A percentile compares a stretch with the other conserved stretches of the same genome.
Evolutionary conservation across 148 eudicot genomes (phyloP).

Genomic region (Camellia lanceoleosa): DNA sequence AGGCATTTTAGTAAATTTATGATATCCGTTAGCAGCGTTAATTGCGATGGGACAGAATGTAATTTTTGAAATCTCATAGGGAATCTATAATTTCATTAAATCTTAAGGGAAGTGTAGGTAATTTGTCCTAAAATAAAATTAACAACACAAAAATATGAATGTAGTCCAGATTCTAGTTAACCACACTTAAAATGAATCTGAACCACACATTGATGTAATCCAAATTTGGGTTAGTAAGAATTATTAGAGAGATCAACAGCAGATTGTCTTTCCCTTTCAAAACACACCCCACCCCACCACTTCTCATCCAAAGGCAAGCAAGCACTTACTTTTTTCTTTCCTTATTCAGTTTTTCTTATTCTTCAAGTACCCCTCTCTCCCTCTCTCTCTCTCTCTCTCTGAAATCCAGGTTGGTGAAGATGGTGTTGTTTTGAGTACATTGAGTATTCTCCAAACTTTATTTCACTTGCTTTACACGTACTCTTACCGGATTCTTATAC

Average conservation of each 20-base stretch:
- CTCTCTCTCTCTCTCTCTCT: slow-evolving; percentile 20
- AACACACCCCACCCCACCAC: slow-evolving; percentile 30
- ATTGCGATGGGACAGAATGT: too few species aligned
- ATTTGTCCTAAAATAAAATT: too few species aligned
- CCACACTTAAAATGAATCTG: too few species aligned
- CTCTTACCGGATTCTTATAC: slow-evolving; percentile 53
- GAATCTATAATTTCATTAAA: too few species aligned
- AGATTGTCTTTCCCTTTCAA: slow-evolving; percentile 48
- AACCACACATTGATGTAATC: too few species aligned
- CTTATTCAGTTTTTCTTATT: slow-evolving; percentile 38
- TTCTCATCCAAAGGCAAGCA: slow-evolving; percentile 43
- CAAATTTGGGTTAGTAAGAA: too few species aligned
- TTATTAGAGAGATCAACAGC: background rate
- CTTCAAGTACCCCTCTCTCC: slow-evolving; percentile 41
- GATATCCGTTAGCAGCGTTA: too few species aligned
- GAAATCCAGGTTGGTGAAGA: slow-evolving; percentile 39
- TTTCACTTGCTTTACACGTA: slow-evolving; percentile 44
- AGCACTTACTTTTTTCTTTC: slow-evolving; percentile 14
- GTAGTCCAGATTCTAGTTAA: too few species aligned
- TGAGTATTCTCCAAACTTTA: slow-evolving; percentile 47
- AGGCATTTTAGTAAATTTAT: too few species aligned
- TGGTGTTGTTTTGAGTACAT: slow-evolving; percentile 32
- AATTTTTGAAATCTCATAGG: too few species aligned
- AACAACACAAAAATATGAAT: too few species aligned
- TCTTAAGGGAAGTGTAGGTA: too few species aligned